phyloP scores from a whole-genome alignment of 768 basidiomycete genomes.

The Dioszegia aurantiaca region DNA sequence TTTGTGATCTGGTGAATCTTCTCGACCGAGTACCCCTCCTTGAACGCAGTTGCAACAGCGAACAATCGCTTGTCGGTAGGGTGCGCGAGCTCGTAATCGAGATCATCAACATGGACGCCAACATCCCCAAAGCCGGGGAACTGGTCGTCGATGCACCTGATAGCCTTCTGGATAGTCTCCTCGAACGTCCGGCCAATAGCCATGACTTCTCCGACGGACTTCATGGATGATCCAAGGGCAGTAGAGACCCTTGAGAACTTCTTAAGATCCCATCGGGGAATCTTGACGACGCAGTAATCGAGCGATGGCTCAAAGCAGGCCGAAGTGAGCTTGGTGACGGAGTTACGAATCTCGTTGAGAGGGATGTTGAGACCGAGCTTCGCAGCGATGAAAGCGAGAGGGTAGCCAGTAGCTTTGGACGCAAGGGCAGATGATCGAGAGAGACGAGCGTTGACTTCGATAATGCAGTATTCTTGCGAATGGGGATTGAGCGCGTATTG shows the following conservation, averaged over 20 bases:
- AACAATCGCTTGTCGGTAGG: conserved; percentile 97
- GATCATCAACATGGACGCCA: conserved; percentile 66
- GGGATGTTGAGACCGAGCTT: conserved; percentile 97
- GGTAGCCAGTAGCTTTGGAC: conserved; percentile 97
- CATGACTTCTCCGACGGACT: conserved; percentile 99
- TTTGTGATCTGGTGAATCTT: conserved; percentile 97
- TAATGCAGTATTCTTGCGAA: conserved; percentile 97
- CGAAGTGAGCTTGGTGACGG: conserved; percentile 90
- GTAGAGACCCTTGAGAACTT: conserved; percentile 95
- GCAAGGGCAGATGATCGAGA: conserved; percentile 96
- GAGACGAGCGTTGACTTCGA: conserved; percentile 97
- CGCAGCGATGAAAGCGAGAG: conserved; percentile 95
- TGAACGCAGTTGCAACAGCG: conserved; percentile 89
- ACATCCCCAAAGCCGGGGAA: conserved; percentile 82
- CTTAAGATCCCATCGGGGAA: conserved; percentile 97
- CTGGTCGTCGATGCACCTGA: conserved; percentile 90
- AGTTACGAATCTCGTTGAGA: conserved; percentile 95
- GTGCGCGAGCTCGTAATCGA: conserved; percentile 88
- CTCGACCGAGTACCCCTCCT: conserved; percentile 87
- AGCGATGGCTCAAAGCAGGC: conserved; percentile 98
- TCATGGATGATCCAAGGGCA: conserved; percentile 91
- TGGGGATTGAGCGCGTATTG: conserved; percentile 95
- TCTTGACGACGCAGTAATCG: conserved; percentile 97
- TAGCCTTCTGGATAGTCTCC: conserved; percentile 98
- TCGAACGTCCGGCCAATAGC: conserved; percentile 97